Evolutionary conservation across 495 filamentous ascomycete genomes (phyloP).

Genomic region (Aspergillus carlsbadensis): DNA sequence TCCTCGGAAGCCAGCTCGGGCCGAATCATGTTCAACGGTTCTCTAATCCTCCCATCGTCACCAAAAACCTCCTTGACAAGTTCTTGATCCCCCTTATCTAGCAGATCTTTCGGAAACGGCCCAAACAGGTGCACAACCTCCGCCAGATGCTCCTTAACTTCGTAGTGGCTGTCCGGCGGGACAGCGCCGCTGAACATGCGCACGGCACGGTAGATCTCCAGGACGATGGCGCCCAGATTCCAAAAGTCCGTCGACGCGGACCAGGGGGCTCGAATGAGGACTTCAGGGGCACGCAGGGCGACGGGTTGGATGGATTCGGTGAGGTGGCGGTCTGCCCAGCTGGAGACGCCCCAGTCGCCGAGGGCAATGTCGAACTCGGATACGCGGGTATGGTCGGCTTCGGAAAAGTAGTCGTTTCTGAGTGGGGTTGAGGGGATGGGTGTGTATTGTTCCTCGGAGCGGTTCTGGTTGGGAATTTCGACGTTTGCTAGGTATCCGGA

Average conservation of each 20-base stretch:
- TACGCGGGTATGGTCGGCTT: not conserved
- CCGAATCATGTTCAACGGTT: not conserved
- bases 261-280: conserved; percentile 37
- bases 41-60: not conserved
- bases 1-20: too few species aligned
- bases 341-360: not conserved
- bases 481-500: not conserved
- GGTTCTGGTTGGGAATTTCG: not conserved
- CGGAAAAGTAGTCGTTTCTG: not conserved
- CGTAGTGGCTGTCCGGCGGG: not conserved
- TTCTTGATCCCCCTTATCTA: not conserved
- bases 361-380: not conserved
- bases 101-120: not conserved
- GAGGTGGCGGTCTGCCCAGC: not conserved
- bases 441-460: not conserved
- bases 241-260: conserved; percentile 37
- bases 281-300: conserved; percentile 39
- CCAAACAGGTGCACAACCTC: not conserved
- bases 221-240: conserved; percentile 26
- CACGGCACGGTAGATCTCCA: conserved; percentile 6
- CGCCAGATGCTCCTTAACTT: not conserved
- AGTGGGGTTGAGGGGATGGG: not conserved
- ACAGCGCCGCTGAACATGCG: conserved; percentile 10
- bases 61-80: not conserved
- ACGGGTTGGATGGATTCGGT: conserved; percentile 30